Base-by-base conservation (phyloP, 2,329 filamentous ascomycete genomes). In the Chalaropsis ovoidea region DNA sequence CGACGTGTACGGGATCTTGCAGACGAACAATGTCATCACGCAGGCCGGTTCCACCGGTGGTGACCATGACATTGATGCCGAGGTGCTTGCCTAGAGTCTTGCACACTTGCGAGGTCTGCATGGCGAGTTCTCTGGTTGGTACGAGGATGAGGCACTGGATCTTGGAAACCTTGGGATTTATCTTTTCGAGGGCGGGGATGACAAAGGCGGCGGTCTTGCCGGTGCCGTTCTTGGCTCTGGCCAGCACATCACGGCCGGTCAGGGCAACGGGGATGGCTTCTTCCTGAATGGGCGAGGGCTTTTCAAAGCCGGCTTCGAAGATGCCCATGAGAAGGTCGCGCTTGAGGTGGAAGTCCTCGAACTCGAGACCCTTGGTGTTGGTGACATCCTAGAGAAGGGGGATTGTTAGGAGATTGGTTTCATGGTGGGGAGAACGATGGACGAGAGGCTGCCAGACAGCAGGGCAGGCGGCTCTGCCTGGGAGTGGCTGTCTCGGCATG, bases 51-150 rank as follows among this genome's bases (percentile, higher is more conserved):
- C 94, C 94, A 76, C 94, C 94, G 27, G 95, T 99, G 61, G 93
- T 96, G 70, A 99, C 95, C 95, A 99, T 99, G 73, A 99, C 93
- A 73, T 99, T 97, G 77, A 99, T 83, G 66, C 91, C 91, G 49
- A 99, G 86, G 74, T 99, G 92, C 78, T 99, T 97, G 69, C 95
- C 95, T 60, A 99, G 84, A 13, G 88, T 96, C 81, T 97, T 99
- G 85, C 94, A 99, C 70, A 99, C 94, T 77, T 99, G 94, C 62
- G 95, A 99, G 68, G 94, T 99, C 77, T 99, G 94, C 77, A 99
- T 87, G 65, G 95, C 95, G 71, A 99, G 82, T 79, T 99, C 94
- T 83, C 94, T 84, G 69, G 94, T 99, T 43, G 94, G 95, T 56
- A 99, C 94, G 66, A 99, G 85, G 71, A 99, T 95, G 69, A 99